Conservation (phyloP, 441 rosid species). For the Populus hybrid region DNA sequence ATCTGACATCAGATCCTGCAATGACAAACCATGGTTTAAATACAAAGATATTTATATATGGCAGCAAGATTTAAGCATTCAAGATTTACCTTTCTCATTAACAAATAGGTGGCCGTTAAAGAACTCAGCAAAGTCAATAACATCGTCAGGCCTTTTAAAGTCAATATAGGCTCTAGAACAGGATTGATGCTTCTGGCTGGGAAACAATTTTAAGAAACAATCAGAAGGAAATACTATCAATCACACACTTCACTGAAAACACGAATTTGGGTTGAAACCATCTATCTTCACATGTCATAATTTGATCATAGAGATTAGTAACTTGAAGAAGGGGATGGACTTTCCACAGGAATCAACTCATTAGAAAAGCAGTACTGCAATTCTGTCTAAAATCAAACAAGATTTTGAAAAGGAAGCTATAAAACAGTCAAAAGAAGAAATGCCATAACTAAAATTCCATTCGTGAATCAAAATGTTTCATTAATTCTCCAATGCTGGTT, state of each 20-base stretch:
- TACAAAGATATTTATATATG: constrained; percentile 11
- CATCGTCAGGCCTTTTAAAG: constrained; percentile 62
- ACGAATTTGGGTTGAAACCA: constrained; percentile 7
- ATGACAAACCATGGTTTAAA: constrained; percentile 8
- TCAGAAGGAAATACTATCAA: background rate
- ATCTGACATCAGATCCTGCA: background rate
- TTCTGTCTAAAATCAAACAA: background rate
- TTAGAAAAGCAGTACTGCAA: background rate
- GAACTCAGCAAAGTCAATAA: constrained; percentile 67
- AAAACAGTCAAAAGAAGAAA: background rate
- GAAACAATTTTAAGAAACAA: background rate
- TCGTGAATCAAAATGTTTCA: background rate
- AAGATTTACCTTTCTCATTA: too few species aligned
- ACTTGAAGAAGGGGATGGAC: background rate
- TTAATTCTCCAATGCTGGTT: background rate
- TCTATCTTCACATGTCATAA: background rate
- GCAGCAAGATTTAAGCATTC: constrained; percentile 1
- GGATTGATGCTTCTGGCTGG: constrained; percentile 63
- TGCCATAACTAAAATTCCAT: background rate
- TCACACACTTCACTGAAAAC: background rate
- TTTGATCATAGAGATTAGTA: background rate
- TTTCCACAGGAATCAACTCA: background rate
- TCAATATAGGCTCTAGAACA: constrained; percentile 67
- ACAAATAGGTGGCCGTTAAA: constrained; percentile 76
- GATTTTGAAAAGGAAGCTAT: background rate